Base-by-base conservation (phyloP, 352 stramenopile genomes). In the Blastocystis sp. region DNA sequence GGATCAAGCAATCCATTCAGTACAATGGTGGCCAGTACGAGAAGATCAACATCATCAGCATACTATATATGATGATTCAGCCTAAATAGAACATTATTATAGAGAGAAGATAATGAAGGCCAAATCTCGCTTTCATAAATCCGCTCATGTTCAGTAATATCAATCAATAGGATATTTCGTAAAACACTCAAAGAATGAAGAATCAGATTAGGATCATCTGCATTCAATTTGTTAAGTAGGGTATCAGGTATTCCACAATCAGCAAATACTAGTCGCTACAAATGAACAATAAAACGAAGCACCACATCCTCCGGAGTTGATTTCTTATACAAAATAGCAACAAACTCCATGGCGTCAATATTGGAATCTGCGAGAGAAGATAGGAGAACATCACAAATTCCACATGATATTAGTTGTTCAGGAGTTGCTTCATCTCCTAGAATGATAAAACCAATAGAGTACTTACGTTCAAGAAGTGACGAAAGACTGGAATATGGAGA, bases 41-140 rank as follows among this genome's bases (percentile, higher is more conserved):
- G 21, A 4, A 80, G 24, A 24, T 58, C 32, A 37, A 59, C 11
- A 12, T 61, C 37, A 32, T 63, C 69, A 42, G 49, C 14, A 21
- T 42, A 63, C 69, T 80, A 58, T 19, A 49, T 27, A 63, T 80
- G 14, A 61, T 2, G 0, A 29, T 12, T 42, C 0, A 27, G 14
- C 24, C 35, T 3, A 35, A 39, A 21, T 11, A 16, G 61, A 0
- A 80, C 69, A 59, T 80, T 80, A 27, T 80, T 27, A 6, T 61
- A 63, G 35, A 80, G n/a, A 32, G n/a, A 29, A 21, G 49, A 43
- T 14, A 80, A 32, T 12, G 69, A 46, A 16, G 69, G 69, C 69
- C 69, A 80, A 59, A 80, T 80, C 27, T 80, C 69, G 21, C 52
- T 80, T 27, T 59, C 46, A 24, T 43, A 80, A 11, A 80, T 39